These are phyloP conservation scores for Myochromella boudieri DNA, from an alignment of 768 basidiomycete genomes.

Conservation along the genomic window DNA sequence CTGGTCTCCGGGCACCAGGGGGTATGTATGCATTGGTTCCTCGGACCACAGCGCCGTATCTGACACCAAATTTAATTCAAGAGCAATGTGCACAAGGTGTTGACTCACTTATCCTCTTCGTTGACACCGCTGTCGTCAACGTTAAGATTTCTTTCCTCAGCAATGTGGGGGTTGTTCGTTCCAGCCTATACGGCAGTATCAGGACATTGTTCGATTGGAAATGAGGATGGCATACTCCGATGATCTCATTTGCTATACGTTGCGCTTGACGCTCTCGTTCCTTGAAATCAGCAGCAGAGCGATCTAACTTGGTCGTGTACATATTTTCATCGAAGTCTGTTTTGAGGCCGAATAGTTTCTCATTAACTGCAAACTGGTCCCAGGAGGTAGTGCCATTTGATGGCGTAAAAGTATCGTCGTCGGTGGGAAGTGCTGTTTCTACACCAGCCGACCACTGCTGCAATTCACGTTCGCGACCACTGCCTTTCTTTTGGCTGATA, in stretches of 20 bases:
- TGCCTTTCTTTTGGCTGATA: slow-evolving; percentile 59
- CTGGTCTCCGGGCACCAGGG: slow-evolving; percentile 57
- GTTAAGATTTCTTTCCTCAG: slow-evolving; percentile 77
- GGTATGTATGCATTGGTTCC: slow-evolving; percentile 90
- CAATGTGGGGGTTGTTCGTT: slow-evolving; percentile 79
- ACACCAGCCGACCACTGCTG: slow-evolving; percentile 70
- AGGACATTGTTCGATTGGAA: slow-evolving; percentile 5
- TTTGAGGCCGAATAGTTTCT: slow-evolving; percentile 88
- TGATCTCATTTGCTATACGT: slow-evolving; percentile 88
- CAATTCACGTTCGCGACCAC: slow-evolving; percentile 69
- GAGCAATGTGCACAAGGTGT: not conserved
- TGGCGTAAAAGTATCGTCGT: slow-evolving; percentile 72
- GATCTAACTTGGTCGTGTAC: slow-evolving; percentile 94
- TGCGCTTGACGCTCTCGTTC: slow-evolving; percentile 87
- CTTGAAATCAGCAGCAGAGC: slow-evolving; percentile 80
- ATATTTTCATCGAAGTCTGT: slow-evolving; percentile 91
- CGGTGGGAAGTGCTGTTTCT: slow-evolving; percentile 38
- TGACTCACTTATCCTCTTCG: slow-evolving; percentile 92
- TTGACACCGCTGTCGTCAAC: slow-evolving; percentile 75
- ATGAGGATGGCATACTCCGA: slow-evolving; percentile 55
- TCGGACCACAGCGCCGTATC: slow-evolving; percentile 92
- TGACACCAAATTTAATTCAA: slow-evolving; percentile 33
- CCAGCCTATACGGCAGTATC: slow-evolving; percentile 40
- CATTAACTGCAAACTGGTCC: slow-evolving; percentile 96
- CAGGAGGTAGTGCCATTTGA: slow-evolving; percentile 49